A percentile compares a stretch with the other conserved stretches of the same genome.
Evolutionary conservation across 1,284 basidiomycete species (phyloP).

Genomic region (Thelephora terrestris): DNA sequence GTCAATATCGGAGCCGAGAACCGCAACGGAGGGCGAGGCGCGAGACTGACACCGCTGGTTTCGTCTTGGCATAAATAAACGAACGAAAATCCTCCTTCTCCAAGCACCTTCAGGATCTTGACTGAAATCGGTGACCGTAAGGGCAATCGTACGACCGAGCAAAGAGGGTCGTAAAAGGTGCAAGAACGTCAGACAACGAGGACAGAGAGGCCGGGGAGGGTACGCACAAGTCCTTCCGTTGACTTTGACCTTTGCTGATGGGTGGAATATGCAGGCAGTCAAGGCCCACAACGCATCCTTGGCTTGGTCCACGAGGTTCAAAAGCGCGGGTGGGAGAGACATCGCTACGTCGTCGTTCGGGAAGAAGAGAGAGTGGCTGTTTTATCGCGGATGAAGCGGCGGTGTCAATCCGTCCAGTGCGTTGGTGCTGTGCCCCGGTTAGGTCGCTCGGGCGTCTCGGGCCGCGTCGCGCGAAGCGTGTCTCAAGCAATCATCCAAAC

Average conservation of each 20-base stretch:
- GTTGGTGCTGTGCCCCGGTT: no score
- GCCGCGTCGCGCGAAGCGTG: no score
- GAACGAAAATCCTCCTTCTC: conserved; percentile 93
- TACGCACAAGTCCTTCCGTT: conserved; percentile 83
- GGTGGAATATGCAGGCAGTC: conserved; percentile 71
- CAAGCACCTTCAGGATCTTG: conserved; percentile 82
- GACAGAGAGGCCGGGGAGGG: background rate
- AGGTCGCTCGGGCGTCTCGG: no score
- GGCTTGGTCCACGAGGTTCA: conserved; percentile 59
- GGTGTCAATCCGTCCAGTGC: no score
- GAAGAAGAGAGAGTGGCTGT: no score
- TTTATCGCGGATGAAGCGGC: no score
- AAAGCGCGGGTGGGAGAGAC: conserved; percentile 32
- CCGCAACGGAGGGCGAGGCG: background rate
- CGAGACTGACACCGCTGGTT: conserved; percentile 53
- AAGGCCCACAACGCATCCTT: conserved; percentile 75
- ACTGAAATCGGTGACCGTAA: conserved; percentile 32
- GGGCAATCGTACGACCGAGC: background rate
- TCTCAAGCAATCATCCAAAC: no score
- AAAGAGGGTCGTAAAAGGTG: background rate
- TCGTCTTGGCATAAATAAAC: conserved; percentile 90
- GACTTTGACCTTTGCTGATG: conserved; percentile 80
- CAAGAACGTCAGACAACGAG: background rate
- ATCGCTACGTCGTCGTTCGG: background rate
- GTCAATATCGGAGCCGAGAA: conserved; percentile 11